A percentile compares a stretch with the other conserved stretches of the same genome.
These are phyloP conservation scores for Annulohypoxylon stygium DNA, from an alignment of 495 filamentous ascomycete species.

Conservation along the genomic window DNA sequence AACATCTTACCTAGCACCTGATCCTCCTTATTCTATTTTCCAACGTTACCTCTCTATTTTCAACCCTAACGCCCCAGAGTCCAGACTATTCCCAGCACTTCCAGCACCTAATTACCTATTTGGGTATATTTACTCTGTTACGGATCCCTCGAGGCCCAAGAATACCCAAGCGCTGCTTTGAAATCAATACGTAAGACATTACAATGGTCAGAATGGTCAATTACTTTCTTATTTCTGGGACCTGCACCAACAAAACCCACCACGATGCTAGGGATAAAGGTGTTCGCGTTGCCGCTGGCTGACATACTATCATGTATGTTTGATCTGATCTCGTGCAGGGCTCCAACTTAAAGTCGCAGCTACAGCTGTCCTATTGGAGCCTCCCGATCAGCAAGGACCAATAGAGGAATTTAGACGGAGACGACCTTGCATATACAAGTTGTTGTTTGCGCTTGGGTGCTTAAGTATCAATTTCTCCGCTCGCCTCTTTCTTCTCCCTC, in stretches of 20 bases:
- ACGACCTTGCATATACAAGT: conserved; percentile 39
- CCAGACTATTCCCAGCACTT: not conserved
- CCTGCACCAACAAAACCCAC: conserved; percentile 22
- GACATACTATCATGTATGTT: conserved; percentile 19
- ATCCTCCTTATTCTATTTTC: not conserved
- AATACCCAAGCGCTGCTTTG: conserved; percentile 12
- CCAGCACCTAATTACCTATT: not conserved
- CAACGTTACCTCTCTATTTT: not conserved
- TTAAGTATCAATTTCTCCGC: conserved; percentile 16
- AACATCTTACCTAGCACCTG: not conserved
- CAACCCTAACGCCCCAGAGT: not conserved
- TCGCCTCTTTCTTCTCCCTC: conserved; percentile 13
- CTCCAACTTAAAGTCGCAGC: conserved; percentile 30
- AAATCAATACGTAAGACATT: conserved; percentile 36
- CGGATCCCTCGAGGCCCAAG: conserved; percentile 2
- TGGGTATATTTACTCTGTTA: conserved; percentile 14
- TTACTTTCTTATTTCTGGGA: conserved; percentile 14
- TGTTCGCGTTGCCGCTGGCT: conserved; percentile 29
- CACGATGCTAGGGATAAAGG: conserved; percentile 37
- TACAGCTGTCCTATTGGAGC: conserved; percentile 30
- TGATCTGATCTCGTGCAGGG: conserved; percentile 44
- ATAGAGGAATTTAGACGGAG: conserved; percentile 32
- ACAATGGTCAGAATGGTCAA: conserved; percentile 9
- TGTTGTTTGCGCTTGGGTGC: conserved; percentile 27
- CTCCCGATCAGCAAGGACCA: conserved; percentile 25